A percentile compares a stretch with the other conserved stretches of the same genome.
phyloP scores from a whole-genome alignment of 2,329 filamentous ascomycete species.

The Bipolaris victoriae region DNA sequence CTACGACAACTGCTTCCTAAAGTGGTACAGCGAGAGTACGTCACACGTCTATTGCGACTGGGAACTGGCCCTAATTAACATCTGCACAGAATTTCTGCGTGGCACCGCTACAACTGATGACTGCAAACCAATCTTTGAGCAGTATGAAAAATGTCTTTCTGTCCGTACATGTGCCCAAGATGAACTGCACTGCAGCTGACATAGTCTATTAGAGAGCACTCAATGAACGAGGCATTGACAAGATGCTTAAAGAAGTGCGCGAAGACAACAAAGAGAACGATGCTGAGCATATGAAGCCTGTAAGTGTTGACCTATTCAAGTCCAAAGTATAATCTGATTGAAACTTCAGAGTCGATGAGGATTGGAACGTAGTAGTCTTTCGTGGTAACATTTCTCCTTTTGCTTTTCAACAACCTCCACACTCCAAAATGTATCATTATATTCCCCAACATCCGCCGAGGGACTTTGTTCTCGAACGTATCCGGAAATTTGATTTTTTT shows the following conservation, averaged over 20 bases:
- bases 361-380: background rate
- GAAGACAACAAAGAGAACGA: slow-evolving; percentile 91
- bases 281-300: slow-evolving; percentile 64
- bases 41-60: background rate
- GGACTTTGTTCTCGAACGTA: background rate
- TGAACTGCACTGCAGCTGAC: slow-evolving; percentile 11
- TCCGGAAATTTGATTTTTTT: background rate
- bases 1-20: slow-evolving; percentile 96
- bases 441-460: background rate
- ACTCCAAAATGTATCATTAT: background rate
- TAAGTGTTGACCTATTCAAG: slow-evolving; percentile 15
- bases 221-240: slow-evolving; percentile 89
- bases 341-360: slow-evolving; percentile 11
- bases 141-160: slow-evolving; percentile 85
- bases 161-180: slow-evolving; percentile 59
- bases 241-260: slow-evolving; percentile 87
- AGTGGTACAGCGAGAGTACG: slow-evolving; percentile 99
- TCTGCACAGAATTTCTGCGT: slow-evolving; percentile 76
- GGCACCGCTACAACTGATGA: slow-evolving; percentile 84
- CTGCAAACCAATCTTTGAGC: slow-evolving; percentile 82
- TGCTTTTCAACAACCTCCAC: too few relatives aligned
- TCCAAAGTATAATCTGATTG: background rate
- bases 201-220: slow-evolving; percentile 70
- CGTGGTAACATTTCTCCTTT: background rate
- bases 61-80: background rate